These are phyloP conservation scores for Clitopilus passeckerianus DNA, from an alignment of 768 basidiomycete genomes.

Conservation along the genomic window DNA sequence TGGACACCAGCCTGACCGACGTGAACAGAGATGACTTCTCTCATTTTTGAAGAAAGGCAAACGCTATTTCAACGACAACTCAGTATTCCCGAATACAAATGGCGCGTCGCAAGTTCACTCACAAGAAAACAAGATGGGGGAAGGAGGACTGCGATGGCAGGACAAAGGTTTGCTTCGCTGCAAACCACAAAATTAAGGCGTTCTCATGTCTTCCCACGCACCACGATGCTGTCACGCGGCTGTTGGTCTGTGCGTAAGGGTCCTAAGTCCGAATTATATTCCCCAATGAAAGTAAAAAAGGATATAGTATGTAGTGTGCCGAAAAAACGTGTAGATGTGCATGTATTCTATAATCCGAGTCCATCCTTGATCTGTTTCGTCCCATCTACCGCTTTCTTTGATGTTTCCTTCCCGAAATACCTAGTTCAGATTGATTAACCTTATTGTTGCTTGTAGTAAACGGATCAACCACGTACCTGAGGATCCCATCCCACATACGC, in stretches of 20 bases:
- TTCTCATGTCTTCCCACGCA: conserved; percentile 36
- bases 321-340: not conserved
- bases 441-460: not conserved
- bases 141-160: conserved; percentile 35
- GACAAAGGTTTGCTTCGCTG: conserved; percentile 40
- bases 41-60: conserved; percentile 43
- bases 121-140: conserved; percentile 15
- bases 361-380: conserved; percentile 10
- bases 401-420: conserved; percentile 42
- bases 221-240: conserved; percentile 20
- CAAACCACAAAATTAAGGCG: conserved; percentile 31
- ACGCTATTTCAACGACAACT: conserved; percentile 9
- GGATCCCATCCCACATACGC: conserved; percentile 47
- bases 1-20: conserved; percentile 97
- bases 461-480: conserved; percentile 24
- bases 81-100: not conserved
- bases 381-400: conserved; percentile 25
- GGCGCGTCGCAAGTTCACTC: conserved; percentile 12
- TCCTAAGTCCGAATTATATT: conserved; percentile 1
- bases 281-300: not conserved
- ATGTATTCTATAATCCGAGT: conserved; percentile 17
- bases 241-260: conserved; percentile 37
- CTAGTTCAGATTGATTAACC: conserved; percentile 18
- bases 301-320: not conserved
- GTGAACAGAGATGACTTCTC: conserved; percentile 94